These are phyloP conservation scores for Phytophthora meadii DNA, from an alignment of 352 stramenopile species.

Conservation along the genomic window DNA sequence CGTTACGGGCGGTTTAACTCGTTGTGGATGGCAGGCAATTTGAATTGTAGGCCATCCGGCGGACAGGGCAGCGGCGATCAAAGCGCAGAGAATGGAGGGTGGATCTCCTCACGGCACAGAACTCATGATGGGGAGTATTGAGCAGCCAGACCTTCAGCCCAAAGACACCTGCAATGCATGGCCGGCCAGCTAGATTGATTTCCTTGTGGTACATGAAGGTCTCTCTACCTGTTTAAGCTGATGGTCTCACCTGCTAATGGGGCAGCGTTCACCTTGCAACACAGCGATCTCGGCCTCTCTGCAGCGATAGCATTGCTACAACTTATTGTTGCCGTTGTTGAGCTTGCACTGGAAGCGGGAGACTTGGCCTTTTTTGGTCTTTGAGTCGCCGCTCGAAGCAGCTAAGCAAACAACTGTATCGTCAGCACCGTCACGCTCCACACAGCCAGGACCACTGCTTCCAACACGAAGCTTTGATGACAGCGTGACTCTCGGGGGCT, in stretches of 20 bases:
- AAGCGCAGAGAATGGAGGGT: conserved; percentile 26
- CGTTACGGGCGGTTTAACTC: conserved; percentile 15
- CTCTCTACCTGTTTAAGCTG: conserved; percentile 16
- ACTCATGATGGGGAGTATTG: conserved; percentile 33
- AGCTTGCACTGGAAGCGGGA: conserved; percentile 20
- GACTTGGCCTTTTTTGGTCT: conserved; percentile 21
- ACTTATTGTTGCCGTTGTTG: conserved; percentile 5
- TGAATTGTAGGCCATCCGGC: conserved; percentile 32
- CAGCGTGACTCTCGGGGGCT: conserved; percentile 10
- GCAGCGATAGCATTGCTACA: conserved; percentile 25
- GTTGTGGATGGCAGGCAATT: conserved; percentile 37
- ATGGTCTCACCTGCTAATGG: conserved; percentile 17
- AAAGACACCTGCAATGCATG: conserved; percentile 1
- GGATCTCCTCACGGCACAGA: conserved; percentile 40
- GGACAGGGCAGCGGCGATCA: conserved; percentile 33
- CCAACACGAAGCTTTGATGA: conserved; percentile 36
- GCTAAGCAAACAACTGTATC: conserved; percentile 46
- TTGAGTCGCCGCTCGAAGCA: conserved; percentile 12
- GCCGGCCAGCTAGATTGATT: conserved; percentile 6
- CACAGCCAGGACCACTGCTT: conserved; percentile 28
- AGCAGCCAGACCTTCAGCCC: conserved; percentile 25
- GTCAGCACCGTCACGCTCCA: conserved; percentile 23
- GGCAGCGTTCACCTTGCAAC: conserved; percentile 1
- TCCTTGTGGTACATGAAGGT: not conserved
- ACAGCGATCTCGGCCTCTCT: not conserved